Percentiles rank a stretch among this genome's conserved stretches.
Conservation (phyloP, 345 rosid species). For the Lumnitzera racemosa region DNA sequence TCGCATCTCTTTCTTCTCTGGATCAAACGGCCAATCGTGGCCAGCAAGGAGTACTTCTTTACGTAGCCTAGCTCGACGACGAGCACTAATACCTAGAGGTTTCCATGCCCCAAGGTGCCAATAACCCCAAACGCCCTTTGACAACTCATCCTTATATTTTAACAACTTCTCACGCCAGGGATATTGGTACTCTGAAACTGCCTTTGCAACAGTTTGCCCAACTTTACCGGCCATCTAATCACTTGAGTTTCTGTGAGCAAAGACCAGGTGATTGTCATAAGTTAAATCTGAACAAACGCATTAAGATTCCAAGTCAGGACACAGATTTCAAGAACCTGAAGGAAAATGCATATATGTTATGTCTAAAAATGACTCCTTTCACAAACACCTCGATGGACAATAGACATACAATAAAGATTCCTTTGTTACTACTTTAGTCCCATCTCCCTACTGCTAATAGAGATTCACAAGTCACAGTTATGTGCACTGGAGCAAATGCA, state of each 20-base stretch:
- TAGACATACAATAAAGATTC: no score
- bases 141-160: slow-evolving; percentile 62
- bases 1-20: slow-evolving; percentile 83
- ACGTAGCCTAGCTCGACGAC: slow-evolving; percentile 78
- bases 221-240: slow-evolving; percentile 67
- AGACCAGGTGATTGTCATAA: background rate
- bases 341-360: no score
- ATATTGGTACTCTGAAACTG: slow-evolving; percentile 46
- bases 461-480: no score
- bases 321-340: no score
- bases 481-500: no score
- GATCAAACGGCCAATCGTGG: slow-evolving; percentile 84
- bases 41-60: slow-evolving; percentile 74
- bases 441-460: no score
- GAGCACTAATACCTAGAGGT: slow-evolving; percentile 76
- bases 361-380: no score
- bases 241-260: background rate
- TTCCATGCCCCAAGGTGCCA: slow-evolving; percentile 95
- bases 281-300: background rate
- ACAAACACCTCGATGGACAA: no score
- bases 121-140: slow-evolving; percentile 88
- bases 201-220: slow-evolving; percentile 50
- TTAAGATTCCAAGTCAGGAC: no score
- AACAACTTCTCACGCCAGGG: slow-evolving; percentile 79
- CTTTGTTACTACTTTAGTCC: no score